Evolutionary conservation across 306 rosid genomes (phyloP).

Genomic region (Vigna angularis): DNA sequence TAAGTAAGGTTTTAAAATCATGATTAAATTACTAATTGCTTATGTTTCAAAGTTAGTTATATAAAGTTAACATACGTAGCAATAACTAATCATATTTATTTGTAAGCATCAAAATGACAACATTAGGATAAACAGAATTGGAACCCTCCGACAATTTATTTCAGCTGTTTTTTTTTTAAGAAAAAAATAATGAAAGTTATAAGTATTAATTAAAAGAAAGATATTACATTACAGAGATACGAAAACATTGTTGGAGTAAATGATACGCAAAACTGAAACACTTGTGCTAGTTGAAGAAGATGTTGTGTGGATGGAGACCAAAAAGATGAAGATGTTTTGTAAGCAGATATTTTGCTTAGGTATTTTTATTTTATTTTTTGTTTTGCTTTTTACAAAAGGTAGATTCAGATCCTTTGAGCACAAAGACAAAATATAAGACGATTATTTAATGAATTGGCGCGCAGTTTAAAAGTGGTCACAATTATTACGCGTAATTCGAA

Average conservation of each 20-base stretch:
- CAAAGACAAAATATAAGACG: not conserved
- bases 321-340: not conserved
- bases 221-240: not conserved
- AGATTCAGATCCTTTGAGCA: slow-evolving; percentile 23
- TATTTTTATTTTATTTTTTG: not conserved
- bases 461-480: slow-evolving; percentile 37
- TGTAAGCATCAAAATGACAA: too few species aligned
- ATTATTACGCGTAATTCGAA: slow-evolving; percentile 40
- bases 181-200: too few species aligned
- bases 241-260: not conserved
- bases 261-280: not conserved
- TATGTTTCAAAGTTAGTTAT: too few species aligned
- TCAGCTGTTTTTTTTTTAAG: too few species aligned
- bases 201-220: not conserved
- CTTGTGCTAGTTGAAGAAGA: not conserved
- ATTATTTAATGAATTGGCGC: slow-evolving; percentile 15
- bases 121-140: too few species aligned
- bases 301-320: not conserved
- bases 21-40: too few species aligned
- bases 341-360: not conserved
- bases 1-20: too few species aligned
- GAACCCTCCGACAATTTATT: too few species aligned
- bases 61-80: too few species aligned
- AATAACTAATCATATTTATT: too few species aligned
- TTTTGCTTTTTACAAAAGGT: not conserved